Base-by-base conservation (phyloP, 306 rosid genomes). In the Rosa persica region DNA sequence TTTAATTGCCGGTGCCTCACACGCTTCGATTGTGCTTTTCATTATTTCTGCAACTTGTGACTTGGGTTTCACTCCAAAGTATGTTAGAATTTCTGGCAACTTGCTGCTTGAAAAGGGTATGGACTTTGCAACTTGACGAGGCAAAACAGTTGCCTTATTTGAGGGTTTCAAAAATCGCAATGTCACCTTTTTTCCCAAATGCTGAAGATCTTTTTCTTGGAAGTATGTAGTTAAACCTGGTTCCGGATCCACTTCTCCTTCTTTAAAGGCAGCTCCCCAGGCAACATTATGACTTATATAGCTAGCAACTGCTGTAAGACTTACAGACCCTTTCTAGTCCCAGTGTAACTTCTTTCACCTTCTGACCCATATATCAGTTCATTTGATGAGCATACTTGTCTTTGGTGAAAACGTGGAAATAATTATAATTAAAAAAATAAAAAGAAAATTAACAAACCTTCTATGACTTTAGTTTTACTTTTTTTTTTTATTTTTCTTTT, bases 31-130 rank as follows among this genome's bases (percentile, higher is more conserved):
- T 8, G 89, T 78, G 3, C 36, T 1, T 20, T 20, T 49, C 22
- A 81, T 3, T 1, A 11, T 36, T 10, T 83, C 57, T 27, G 87
- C 85, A 16, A 80, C 77, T 0, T 2, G 20, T 12, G 89, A 80
- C 1, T 62, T 19, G 0, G 86, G 44, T 8, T 76, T 48, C 19
- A 82, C 34, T 2, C 27, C 16, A 47, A 79, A 82, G 46, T 20
- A 73, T 48, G n/a, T 60, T 1, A 76, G 67, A 44, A 82, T 82
- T 15, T 86, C 66, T 1, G 58, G 58, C 34, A 80, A n/a, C 77
- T 40, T 80, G 79, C 2, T 30, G 8, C 39, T 60, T 8, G 78
- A 73, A 40, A 82, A 62, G 3, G 86, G 85, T 6, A 22, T 71
- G 8, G 81, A 46, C 3, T 47, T 27, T 3, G 84, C 74, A 13